phyloP scores from a whole-genome alignment of 2,329 filamentous ascomycete genomes.

The Arthrinium phaeospermum region DNA sequence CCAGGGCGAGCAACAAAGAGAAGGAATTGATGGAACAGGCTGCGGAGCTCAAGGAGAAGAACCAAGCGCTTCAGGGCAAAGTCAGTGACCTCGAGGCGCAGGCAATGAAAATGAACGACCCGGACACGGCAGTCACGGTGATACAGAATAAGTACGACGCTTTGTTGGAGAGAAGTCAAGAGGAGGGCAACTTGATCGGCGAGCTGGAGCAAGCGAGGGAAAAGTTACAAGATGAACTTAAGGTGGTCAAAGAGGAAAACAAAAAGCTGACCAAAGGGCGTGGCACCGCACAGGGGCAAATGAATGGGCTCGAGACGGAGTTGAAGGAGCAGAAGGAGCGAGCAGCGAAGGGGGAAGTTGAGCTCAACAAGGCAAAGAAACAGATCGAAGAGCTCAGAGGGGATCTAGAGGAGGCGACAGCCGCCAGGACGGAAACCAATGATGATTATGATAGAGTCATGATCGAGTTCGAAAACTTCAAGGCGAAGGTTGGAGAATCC shows the following conservation, averaged over 20 bases:
- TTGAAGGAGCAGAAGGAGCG: background rate
- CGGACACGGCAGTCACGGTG: accelerated
- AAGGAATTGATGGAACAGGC: background rate
- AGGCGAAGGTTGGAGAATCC: background rate
- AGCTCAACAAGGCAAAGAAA: background rate
- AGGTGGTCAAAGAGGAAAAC: background rate
- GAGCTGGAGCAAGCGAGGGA: background rate
- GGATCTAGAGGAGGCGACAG: background rate
- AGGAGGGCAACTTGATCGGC: background rate
- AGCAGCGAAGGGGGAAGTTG: background rate
- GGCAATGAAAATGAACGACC: background rate
- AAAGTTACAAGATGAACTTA: background rate
- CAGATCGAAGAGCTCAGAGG: background rate
- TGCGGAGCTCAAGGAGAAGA: background rate
- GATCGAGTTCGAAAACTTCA: background rate
- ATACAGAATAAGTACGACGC: background rate
- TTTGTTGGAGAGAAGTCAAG: background rate
- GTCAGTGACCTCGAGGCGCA: background rate
- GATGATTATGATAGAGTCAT: background rate
- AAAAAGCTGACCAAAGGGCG: background rate
- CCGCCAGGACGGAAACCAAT: background rate
- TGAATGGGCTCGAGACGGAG: background rate
- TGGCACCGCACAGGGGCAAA: background rate
- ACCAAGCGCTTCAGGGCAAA: background rate
- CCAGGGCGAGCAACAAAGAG: background rate